Evolutionary conservation across 176 grass and related monocot species (phyloP).

Genomic region (Oryza meyeriana): DNA sequence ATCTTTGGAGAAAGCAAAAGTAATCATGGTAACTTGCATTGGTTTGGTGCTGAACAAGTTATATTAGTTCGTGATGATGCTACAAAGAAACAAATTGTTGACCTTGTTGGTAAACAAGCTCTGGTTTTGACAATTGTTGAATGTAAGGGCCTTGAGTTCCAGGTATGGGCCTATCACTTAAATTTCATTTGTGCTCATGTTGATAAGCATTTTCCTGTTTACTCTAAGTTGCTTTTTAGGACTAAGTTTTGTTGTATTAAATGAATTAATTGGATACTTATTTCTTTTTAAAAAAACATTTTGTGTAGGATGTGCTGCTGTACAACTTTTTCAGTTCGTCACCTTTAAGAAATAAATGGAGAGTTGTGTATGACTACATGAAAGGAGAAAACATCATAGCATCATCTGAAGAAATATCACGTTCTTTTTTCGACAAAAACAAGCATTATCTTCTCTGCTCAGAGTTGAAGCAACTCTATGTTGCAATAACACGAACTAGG

Average conservation of each 20-base stretch:
- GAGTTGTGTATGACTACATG: conserved; percentile 80
- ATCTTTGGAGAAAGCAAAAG: conserved; percentile 68
- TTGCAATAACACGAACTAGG: conserved; percentile 81
- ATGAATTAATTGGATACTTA: background rate
- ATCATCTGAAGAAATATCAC: conserved; percentile 34
- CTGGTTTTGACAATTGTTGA: conserved; percentile 84
- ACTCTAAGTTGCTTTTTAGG: background rate
- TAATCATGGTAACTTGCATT: conserved; percentile 17
- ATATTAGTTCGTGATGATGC: conserved; percentile 78
- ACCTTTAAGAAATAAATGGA: conserved; percentile 72
- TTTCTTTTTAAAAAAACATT: conserved; percentile 4
- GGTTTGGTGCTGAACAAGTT: conserved; percentile 90
- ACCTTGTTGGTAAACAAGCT: conserved; percentile 69
- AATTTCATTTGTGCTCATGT: background rate
- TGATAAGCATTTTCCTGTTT: background rate
- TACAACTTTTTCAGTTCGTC: conserved; percentile 87
- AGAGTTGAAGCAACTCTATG: conserved; percentile 96
- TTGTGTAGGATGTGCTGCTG: conserved; percentile 70
- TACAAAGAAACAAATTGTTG: conserved; percentile 64
- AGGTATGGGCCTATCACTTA: conserved; percentile 49
- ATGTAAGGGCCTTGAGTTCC: conserved; percentile 92
- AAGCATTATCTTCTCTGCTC: conserved; percentile 75
- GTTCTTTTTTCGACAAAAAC: conserved; percentile 54
- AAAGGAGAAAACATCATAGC: conserved; percentile 38
- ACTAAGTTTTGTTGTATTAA: background rate